Percentiles rank a stretch among this genome's conserved stretches.
Conservation (phyloP, 305 asterid species). For the Euphrasia arctica region DNA sequence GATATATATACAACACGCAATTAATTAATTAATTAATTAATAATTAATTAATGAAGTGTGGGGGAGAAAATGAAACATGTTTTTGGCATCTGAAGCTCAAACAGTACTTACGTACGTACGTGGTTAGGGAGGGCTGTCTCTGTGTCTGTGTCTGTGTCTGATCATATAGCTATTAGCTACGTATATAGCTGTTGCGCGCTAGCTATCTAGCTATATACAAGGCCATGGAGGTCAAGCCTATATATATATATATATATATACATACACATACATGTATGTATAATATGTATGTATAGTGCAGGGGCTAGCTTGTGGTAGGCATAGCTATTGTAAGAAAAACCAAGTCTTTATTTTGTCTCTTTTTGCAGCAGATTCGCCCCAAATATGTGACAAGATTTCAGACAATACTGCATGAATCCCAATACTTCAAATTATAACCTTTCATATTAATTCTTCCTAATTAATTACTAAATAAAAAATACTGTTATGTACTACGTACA, state of each 20-base stretch:
- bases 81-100: constrained; percentile 48
- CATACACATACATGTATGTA: background rate
- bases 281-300: constrained; percentile 21
- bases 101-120: constrained; percentile 3
- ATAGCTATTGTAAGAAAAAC: constrained; percentile 20
- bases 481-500: no score
- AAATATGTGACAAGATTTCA: constrained; percentile 38
- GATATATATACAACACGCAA: no score
- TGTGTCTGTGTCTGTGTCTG: background rate
- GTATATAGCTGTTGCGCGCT: no score
- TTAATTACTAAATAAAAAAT: no score
- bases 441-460: no score
- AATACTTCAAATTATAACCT: constrained; percentile 19
- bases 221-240: background rate
- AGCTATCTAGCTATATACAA: no score
- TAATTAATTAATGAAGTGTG: constrained; percentile 27
- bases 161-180: no score
- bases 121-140: constrained; percentile 15
- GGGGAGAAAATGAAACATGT: constrained; percentile 36
- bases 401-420: constrained; percentile 30
- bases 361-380: constrained; percentile 42
- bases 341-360: constrained; percentile 26
- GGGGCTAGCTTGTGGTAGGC: background rate
- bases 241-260: constrained; percentile 2
- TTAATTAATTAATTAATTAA: no score